Evolutionary conservation across 176 grass and related monocot genomes (phyloP).

Genomic region (Paspalum notatum): DNA sequence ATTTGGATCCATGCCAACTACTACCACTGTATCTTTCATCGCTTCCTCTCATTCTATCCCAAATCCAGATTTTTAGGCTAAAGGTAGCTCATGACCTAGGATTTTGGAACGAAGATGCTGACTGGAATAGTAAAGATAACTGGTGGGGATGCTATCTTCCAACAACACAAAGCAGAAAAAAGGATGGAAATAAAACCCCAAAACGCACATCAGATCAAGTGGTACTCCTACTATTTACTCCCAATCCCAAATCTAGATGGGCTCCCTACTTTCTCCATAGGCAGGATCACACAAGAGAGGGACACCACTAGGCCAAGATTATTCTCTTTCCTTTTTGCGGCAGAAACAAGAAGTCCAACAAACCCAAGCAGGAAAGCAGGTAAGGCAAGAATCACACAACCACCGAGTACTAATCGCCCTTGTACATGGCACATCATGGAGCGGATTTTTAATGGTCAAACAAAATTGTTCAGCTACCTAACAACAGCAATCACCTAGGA

Average conservation of each 20-base stretch:
- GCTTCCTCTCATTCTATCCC: not conserved
- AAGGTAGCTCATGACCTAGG: not conserved
- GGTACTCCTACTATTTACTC: not conserved
- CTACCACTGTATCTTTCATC: not conserved
- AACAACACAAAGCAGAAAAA: not conserved
- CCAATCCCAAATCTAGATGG: not conserved
- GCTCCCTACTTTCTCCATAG: not conserved
- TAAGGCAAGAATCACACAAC: not conserved
- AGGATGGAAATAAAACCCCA: too few relatives aligned
- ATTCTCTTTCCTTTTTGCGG: not conserved
- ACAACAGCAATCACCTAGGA: not conserved
- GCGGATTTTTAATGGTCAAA: not conserved
- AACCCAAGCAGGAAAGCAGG: not conserved
- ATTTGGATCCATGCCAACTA: too few relatives aligned
- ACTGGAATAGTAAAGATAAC: not conserved
- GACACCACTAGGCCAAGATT: not conserved
- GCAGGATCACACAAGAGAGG: not conserved
- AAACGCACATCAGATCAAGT: not conserved
- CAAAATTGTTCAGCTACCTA: not conserved
- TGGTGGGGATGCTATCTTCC: not conserved
- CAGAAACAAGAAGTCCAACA: not conserved
- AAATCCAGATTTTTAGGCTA: not conserved
- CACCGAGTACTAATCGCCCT: not conserved
- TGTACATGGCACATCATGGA: not conserved
- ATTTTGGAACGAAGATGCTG: not conserved